Conservation (phyloP, 1,139 yeast genomes). For the Meyerozyma smithsonii region DNA sequence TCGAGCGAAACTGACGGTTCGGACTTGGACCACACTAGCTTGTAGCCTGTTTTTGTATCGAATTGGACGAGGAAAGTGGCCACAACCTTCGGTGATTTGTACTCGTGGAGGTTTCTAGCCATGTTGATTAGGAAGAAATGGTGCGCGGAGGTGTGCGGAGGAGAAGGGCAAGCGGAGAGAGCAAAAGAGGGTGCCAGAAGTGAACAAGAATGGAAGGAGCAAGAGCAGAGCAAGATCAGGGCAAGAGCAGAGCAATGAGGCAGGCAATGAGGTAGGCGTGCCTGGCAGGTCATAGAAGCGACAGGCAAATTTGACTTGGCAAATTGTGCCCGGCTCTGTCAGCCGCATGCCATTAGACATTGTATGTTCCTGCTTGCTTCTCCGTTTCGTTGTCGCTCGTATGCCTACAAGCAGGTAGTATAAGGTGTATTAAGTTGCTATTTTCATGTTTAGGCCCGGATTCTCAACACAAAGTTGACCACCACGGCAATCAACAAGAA, state of each 20-base stretch:
- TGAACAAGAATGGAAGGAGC: background rate
- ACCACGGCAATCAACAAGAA: slow-evolving; percentile 89
- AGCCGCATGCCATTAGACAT: too few species aligned
- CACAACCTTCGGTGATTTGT: slow-evolving; percentile 27
- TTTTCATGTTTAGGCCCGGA: slow-evolving; percentile 39
- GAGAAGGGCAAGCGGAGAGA: background rate
- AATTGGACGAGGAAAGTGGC: slow-evolving; percentile 60
- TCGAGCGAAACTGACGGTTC: slow-evolving; percentile 18
- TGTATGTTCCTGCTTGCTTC: too few species aligned
- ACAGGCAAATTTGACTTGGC: too few species aligned
- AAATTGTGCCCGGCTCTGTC: too few species aligned
- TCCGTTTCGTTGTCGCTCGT: too few species aligned
- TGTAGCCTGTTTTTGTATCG: slow-evolving; percentile 60
- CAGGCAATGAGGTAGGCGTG: too few species aligned
- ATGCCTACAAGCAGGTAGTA: too few species aligned
- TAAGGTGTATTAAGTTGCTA: background rate
- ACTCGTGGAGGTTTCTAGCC: slow-evolving; percentile 4
- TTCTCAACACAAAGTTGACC: slow-evolving; percentile 83
- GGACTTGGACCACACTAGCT: slow-evolving; percentile 49
- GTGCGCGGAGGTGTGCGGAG: background rate
- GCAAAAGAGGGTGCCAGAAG: background rate
- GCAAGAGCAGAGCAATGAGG: too few species aligned
- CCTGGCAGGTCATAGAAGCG: too few species aligned
- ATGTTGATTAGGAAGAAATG: background rate
- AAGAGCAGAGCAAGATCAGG: background rate